These are phyloP conservation scores for Amanita inopinata DNA, from an alignment of 768 basidiomycete genomes.

Conservation along the genomic window DNA sequence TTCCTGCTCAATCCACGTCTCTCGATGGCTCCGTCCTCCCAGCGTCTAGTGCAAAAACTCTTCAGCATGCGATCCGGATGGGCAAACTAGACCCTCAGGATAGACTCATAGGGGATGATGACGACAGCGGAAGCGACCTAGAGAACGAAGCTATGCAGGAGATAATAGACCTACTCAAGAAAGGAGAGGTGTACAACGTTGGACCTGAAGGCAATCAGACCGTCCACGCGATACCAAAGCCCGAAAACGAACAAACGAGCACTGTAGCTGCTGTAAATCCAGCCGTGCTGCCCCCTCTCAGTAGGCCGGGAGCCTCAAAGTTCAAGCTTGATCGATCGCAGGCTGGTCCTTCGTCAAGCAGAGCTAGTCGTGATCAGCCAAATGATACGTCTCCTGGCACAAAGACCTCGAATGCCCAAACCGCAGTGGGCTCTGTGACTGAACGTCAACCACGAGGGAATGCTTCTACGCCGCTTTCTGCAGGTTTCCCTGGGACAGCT, in stretches of 20 bases:
- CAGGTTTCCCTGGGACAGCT: no score
- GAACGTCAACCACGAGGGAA: slow-evolving; percentile 10
- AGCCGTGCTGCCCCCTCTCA: slow-evolving; percentile 19
- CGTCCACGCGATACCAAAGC: slow-evolving; percentile 18
- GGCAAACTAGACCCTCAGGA: slow-evolving; percentile 43
- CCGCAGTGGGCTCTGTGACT: slow-evolving; percentile 10
- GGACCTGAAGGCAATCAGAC: slow-evolving; percentile 33
- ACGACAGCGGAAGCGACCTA: slow-evolving; percentile 48
- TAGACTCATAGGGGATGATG: slow-evolving; percentile 40
- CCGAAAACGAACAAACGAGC: slow-evolving; percentile 1
- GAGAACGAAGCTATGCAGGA: slow-evolving; percentile 42
- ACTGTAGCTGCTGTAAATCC: slow-evolving; percentile 1
- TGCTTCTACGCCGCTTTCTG: neutral
- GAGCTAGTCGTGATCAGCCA: neutral
- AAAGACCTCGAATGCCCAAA: slow-evolving; percentile 1
- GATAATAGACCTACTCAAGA: slow-evolving; percentile 38
- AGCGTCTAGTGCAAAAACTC: slow-evolving; percentile 32
- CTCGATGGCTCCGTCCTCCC: slow-evolving; percentile 35
- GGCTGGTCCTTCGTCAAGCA: slow-evolving; percentile 16
- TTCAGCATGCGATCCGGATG: slow-evolving; percentile 43
- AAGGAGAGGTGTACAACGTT: slow-evolving; percentile 42
- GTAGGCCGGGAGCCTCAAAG: slow-evolving; percentile 33
- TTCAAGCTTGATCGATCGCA: slow-evolving; percentile 37
- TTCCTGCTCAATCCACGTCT: slow-evolving; percentile 23
- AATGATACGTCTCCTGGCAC: neutral